These are phyloP conservation scores for Arabidopsis suecica DNA, from an alignment of 345 rosid species.

Conservation along the genomic window DNA sequence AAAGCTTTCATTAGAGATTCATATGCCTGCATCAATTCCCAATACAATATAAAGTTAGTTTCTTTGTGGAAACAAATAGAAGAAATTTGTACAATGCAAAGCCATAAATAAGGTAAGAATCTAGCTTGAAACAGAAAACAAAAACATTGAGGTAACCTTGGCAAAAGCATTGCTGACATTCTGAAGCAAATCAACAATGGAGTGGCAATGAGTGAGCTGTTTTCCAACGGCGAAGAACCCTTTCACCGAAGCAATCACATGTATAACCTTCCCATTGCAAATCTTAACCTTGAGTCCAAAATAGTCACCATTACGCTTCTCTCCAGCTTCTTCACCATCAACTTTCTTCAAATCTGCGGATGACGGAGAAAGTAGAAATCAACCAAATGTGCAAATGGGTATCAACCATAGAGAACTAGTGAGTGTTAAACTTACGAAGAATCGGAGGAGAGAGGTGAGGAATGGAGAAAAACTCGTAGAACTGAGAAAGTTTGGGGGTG, in stretches of 20 bases:
- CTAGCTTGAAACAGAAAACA: background rate
- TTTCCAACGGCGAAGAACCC: conserved; percentile 89
- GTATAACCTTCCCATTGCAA: conserved; percentile 83
- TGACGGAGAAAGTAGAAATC: background rate
- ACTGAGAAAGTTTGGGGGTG: conserved; percentile 75
- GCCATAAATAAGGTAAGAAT: background rate
- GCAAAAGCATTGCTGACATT: conserved; percentile 79
- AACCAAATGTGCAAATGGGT: background rate
- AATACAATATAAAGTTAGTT: background rate
- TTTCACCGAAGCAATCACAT: conserved; percentile 66
- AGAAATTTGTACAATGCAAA: background rate
- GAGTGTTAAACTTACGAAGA: conserved; percentile 56
- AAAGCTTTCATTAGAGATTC: conserved; percentile 87
- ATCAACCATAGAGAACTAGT: background rate
- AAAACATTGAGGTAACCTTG: conserved; percentile 45
- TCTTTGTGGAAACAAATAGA: background rate
- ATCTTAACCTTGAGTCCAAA: conserved; percentile 64
- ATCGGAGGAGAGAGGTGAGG: conserved; percentile 78
- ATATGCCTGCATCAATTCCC: conserved; percentile 68
- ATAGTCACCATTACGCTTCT: conserved; percentile 30
- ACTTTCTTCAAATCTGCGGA: conserved; percentile 53
- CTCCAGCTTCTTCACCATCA: conserved; percentile 47
- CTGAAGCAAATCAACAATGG: conserved; percentile 82
- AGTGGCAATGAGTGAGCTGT: conserved; percentile 57
- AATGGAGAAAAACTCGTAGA: conserved; percentile 88